Base-by-base conservation (phyloP, 1,139 yeast species). In the Blastobotrys buckinghamii region DNA sequence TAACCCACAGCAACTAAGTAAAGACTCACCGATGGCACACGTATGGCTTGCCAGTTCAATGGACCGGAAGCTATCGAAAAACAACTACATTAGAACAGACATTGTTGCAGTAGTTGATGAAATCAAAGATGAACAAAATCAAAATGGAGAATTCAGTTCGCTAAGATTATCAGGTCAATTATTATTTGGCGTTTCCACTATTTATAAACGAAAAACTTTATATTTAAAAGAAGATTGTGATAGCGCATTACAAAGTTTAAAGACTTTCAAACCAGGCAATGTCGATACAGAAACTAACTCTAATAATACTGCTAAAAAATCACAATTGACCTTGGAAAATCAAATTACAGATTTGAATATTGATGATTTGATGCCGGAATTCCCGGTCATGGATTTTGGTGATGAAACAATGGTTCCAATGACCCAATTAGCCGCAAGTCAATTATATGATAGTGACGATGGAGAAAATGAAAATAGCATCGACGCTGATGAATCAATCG, bases 21-120 rank as follows among this genome's bases (percentile, higher is more conserved):
- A 78, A 54, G 83, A 83, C 62, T 94, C 95, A 2, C 95, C 96
- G 1, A 71, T 89, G 58, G 95, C 95, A 6, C 85, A 84, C 57
- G 92, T 88, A 15, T 90, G 97, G 97, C 75, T 90, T 48, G 97
- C 97, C 2, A 92, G 96, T 32, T 89, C 87, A 63, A 76, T 87
- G 67, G 95, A 86, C 59, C 80, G 82, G 60, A 85, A 84, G 59
- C 75, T 90, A 42, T 77, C 95, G 42, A 85, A 86, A 62, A 80
- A 79, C 51, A 92, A 89, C 62, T 75, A 85, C 45, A 70, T 88
- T 47, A 81, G 78, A 59, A 81, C 96, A 20, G 79, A 84, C 61
- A 82, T 90, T 53, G 66, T 77, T 16, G 76, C 81, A 53, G 83
- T 95, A 1, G 81, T 89, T 5, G 72, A 74, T 48, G 84, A 72